phyloP scores from a whole-genome alignment of 2,329 filamentous ascomycete species.

The Coniochaeta sp. region DNA sequence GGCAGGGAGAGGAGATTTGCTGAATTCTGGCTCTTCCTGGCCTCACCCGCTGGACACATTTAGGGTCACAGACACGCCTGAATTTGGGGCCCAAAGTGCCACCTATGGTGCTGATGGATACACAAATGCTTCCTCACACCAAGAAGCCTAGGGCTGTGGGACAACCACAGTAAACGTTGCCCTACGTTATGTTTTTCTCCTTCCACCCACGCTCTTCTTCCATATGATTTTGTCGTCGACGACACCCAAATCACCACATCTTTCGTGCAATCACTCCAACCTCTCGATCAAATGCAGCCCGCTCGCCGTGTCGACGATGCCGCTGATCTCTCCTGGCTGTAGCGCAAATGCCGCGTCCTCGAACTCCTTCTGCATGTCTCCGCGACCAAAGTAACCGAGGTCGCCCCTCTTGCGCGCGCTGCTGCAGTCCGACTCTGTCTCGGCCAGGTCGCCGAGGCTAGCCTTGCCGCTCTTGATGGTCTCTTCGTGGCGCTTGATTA shows the following conservation, averaged over 20 bases:
- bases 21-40: no score
- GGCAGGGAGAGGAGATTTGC: no score
- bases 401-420: constrained; percentile 92
- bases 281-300: constrained; percentile 94
- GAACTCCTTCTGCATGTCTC: constrained; percentile 98
- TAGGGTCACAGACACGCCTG: no score
- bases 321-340: constrained; percentile 78
- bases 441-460: constrained; percentile 74
- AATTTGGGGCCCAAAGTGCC: no score
- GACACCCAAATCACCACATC: neutral
- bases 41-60: no score
- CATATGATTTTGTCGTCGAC: no score
- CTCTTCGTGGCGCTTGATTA: constrained; percentile 67
- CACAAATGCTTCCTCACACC: no score
- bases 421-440: constrained; percentile 89
- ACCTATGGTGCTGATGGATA: no score
- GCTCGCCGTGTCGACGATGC: constrained; percentile 84
- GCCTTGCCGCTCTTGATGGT: constrained; percentile 65
- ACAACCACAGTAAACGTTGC: neutral
- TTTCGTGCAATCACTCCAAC: constrained; percentile 31
- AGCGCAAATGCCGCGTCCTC: constrained; percentile 93
- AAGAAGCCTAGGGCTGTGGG: neutral
- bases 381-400: constrained; percentile 86
- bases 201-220: no score
- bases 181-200: neutral